phyloP scores from a whole-genome alignment of 164 flowering plant species.

The Akebia trifoliata region DNA sequence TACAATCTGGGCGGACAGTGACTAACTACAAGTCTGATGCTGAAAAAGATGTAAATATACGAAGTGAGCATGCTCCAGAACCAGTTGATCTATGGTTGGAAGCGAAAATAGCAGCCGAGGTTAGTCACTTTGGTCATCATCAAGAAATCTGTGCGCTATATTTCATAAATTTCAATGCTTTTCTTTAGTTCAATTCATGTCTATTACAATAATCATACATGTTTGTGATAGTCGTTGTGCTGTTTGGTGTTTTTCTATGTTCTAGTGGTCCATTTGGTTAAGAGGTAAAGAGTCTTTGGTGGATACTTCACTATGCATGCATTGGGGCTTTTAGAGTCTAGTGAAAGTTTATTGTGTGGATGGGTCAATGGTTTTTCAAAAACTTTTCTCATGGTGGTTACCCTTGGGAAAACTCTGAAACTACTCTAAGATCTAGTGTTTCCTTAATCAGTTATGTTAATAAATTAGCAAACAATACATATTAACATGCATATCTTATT shows the following conservation, averaged over 20 bases:
- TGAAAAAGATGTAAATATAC: conserved; percentile 10
- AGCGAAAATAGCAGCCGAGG: conserved; percentile 80
- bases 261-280: not conserved
- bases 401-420: too few species aligned
- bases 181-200: not conserved
- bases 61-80: conserved; percentile 23
- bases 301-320: not conserved
- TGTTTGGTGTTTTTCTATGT: not conserved
- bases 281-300: not conserved
- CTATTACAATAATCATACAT: not conserved
- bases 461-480: too few species aligned
- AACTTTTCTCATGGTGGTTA: too few species aligned
- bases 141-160: not conserved
- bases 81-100: conserved; percentile 60
- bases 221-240: not conserved
- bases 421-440: too few species aligned
- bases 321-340: too few species aligned
- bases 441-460: too few species aligned
- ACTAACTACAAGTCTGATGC: conserved; percentile 11
- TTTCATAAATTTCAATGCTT: not conserved
- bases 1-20: conserved; percentile 13
- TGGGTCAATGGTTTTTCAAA: too few species aligned
- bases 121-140: conserved; percentile 20
- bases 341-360: too few species aligned
- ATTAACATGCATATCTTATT: too few species aligned